phyloP scores from a whole-genome alignment of 139 green algal species.

The Chlorella sp. region DNA sequence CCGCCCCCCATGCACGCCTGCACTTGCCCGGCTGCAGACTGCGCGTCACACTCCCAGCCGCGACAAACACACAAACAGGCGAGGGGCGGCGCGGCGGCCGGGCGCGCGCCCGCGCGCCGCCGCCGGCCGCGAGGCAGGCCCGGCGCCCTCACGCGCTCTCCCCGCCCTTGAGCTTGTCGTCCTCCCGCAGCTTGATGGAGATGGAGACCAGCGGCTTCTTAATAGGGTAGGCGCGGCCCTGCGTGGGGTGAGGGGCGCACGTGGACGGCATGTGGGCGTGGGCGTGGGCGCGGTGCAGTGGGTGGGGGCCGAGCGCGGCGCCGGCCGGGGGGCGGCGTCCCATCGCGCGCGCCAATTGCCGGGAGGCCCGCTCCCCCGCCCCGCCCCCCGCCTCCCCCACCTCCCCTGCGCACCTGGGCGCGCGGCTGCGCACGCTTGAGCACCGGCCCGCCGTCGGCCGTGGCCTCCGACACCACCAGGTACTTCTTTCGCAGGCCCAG shows the following conservation, averaged over 20 bases:
- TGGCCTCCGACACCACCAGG: constrained; percentile 83
- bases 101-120: background rate
- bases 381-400: no score
- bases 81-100: no score
- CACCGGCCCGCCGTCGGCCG: constrained; percentile 73
- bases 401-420: constrained; percentile 68
- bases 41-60: background rate
- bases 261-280: no score
- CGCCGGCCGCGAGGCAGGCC: background rate
- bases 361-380: no score
- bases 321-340: no score
- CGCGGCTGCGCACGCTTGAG: constrained; percentile 83
- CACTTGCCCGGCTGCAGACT: no score
- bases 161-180: no score
- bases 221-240: constrained; percentile 78
- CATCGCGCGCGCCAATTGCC: no score
- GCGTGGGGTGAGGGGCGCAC: background rate
- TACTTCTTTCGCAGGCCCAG: constrained; percentile 83
- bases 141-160: background rate
- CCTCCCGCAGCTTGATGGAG: constrained; percentile 66
- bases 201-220: constrained; percentile 84
- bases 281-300: no score
- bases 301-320: no score
- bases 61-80: background rate
- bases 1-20: no score